A percentile compares a stretch with the other conserved stretches of the same genome.
These are phyloP conservation scores for Prunus mume DNA, from an alignment of 306 rosid genomes.

Conservation along the genomic window DNA sequence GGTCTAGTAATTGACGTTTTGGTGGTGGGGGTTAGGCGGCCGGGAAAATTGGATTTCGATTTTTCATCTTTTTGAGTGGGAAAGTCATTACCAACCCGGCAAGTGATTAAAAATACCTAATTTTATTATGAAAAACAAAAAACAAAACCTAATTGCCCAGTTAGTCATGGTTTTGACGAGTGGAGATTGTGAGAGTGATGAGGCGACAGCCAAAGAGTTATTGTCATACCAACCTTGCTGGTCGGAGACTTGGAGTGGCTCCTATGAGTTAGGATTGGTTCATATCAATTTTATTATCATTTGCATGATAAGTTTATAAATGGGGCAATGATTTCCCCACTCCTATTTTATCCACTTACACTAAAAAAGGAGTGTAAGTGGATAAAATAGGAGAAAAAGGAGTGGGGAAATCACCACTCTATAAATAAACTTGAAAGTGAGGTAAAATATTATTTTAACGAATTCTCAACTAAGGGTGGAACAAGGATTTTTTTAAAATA, in stretches of 20 bases:
- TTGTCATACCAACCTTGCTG: background rate
- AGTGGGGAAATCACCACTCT: too few relatives aligned
- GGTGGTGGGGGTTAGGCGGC: background rate
- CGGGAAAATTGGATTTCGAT: conserved; percentile 7
- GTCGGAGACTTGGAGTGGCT: background rate
- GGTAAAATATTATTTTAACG: too few relatives aligned
- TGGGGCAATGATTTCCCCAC: too few relatives aligned
- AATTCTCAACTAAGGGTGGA: too few relatives aligned
- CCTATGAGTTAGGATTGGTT: background rate
- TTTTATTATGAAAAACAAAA: too few relatives aligned
- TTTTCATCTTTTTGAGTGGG: background rate
- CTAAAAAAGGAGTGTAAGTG: too few relatives aligned
- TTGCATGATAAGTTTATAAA: too few relatives aligned
- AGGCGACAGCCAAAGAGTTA: background rate
- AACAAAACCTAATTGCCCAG: background rate
- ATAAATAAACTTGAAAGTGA: too few relatives aligned
- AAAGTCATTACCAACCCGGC: background rate
- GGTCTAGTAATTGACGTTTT: background rate
- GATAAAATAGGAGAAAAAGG: too few relatives aligned
- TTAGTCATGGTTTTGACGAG: background rate
- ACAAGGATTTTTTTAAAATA: too few relatives aligned
- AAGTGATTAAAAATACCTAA: background rate
- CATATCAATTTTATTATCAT: background rate
- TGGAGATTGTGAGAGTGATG: background rate
- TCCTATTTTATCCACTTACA: too few relatives aligned